phyloP scores from a whole-genome alignment of 768 basidiomycete species.

The Boletus rubroflammeus region DNA sequence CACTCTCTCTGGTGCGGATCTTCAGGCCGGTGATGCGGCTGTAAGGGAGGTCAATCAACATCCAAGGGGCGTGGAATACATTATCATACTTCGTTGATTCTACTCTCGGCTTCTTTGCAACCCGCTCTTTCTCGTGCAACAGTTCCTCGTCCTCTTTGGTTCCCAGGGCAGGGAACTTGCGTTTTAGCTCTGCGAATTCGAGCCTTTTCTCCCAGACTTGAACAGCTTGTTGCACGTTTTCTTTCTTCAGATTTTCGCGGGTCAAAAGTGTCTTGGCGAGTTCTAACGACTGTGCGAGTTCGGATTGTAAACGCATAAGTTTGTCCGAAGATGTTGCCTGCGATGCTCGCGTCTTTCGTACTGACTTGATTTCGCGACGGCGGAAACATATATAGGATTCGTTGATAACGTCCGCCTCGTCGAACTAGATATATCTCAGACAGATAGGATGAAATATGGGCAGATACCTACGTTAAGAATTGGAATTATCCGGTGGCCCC shows the following conservation, averaged over 20 bases:
- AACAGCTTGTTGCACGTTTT: conserved; percentile 52
- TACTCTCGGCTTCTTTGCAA: conserved; percentile 54
- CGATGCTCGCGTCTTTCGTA: conserved; percentile 90
- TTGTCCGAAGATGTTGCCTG: conserved; percentile 90
- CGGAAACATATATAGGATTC: conserved; percentile 98
- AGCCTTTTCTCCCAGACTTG: conserved; percentile 78
- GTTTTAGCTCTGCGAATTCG: conserved; percentile 73
- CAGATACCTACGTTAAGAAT: conserved; percentile 67
- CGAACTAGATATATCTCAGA: conserved; percentile 47
- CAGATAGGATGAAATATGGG: neutral
- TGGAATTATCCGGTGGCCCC: conserved; percentile 85
- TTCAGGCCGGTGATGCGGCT: conserved; percentile 52
- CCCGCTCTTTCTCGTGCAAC: conserved; percentile 66
- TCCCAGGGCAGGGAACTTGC: conserved; percentile 60
- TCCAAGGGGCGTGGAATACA: too few species aligned
- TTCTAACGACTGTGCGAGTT: conserved; percentile 69
- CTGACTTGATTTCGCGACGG: conserved; percentile 87
- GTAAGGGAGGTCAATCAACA: conserved; percentile 3
- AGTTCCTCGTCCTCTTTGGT: conserved; percentile 70
- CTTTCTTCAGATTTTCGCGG: conserved; percentile 77
- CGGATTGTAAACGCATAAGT: conserved; percentile 72
- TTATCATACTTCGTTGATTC: conserved; percentile 16
- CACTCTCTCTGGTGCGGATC: conserved; percentile 47
- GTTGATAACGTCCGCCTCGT: conserved; percentile 84
- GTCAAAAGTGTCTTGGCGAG: conserved; percentile 64